These are phyloP conservation scores for Globisporangium cystogenes DNA, from an alignment of 352 stramenopile genomes.

Conservation along the genomic window DNA sequence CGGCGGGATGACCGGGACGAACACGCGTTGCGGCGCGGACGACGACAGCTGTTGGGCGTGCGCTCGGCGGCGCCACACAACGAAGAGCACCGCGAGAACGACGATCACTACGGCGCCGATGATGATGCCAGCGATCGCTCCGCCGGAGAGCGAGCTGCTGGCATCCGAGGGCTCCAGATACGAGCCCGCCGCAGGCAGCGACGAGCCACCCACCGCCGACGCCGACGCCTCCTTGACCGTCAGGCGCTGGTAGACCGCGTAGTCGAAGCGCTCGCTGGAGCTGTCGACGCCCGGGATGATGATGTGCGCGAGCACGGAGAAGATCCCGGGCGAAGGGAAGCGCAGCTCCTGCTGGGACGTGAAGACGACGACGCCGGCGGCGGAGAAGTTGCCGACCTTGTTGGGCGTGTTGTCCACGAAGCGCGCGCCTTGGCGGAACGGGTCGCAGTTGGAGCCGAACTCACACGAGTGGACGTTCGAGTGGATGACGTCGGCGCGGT, in stretches of 20 bases:
- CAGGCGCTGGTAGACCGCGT: slow-evolving; percentile 20
- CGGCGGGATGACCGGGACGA: neutral
- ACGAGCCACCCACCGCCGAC: neutral
- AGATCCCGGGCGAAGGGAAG: slow-evolving; percentile 14
- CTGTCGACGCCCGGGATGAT: slow-evolving; percentile 13
- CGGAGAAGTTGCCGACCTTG: slow-evolving; percentile 17
- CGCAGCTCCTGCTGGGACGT: slow-evolving; percentile 16
- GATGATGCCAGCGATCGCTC: slow-evolving; percentile 3
- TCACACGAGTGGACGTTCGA: slow-evolving; percentile 24
- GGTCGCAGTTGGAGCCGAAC: slow-evolving; percentile 24
- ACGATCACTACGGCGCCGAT: slow-evolving; percentile 2
- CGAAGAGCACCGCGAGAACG: slow-evolving; percentile 1
- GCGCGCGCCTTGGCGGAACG: slow-evolving; percentile 14
- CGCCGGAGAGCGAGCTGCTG: slow-evolving; percentile 3
- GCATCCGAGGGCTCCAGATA: neutral
- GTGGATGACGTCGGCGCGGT: slow-evolving; percentile 18
- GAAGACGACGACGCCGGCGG: slow-evolving; percentile 11
- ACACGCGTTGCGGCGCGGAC: neutral
- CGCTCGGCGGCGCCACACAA: slow-evolving; percentile 1
- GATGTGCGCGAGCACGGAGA: slow-evolving; percentile 26
- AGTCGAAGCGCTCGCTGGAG: slow-evolving; percentile 19
- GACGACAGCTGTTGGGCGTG: neutral
- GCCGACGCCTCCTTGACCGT: slow-evolving; percentile 11
- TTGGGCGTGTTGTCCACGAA: slow-evolving; percentile 20
- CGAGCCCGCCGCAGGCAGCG: neutral